phyloP scores from a whole-genome alignment of 441 rosid genomes.

The Omphalea diandra region DNA sequence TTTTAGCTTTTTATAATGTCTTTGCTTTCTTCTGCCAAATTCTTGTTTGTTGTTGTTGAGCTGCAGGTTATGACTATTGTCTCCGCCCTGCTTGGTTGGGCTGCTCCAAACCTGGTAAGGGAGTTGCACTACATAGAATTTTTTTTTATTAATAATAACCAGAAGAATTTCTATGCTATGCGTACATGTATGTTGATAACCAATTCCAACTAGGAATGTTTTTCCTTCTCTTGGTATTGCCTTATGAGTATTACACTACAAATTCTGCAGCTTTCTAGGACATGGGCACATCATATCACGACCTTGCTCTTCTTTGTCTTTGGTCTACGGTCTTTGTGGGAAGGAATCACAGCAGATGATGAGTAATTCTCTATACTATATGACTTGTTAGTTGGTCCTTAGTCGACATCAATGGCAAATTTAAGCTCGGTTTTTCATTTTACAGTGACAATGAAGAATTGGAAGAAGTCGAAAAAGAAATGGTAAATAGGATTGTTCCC shows the following conservation, averaged over 20 bases:
- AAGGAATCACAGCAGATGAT: constrained; percentile 24
- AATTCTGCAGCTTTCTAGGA: constrained; percentile 22
- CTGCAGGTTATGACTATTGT: constrained; percentile 20
- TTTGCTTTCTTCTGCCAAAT: not conserved
- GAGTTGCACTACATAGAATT: not conserved
- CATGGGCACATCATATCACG: constrained; percentile 27
- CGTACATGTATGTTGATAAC: not conserved
- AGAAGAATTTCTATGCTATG: not conserved
- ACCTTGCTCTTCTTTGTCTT: constrained; percentile 25
- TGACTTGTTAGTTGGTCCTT: not conserved
- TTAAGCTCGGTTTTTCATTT: not conserved
- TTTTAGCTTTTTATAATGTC: not conserved
- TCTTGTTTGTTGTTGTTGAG: not conserved
- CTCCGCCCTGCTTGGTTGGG: constrained; percentile 29
- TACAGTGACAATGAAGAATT: constrained; percentile 29
- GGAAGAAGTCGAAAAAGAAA: constrained; percentile 26
- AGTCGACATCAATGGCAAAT: not conserved
- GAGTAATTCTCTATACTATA: constrained; percentile 16
- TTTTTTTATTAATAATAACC: not conserved
- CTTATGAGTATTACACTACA: not conserved
- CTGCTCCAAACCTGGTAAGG: constrained; percentile 30
- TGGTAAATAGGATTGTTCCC: no score
- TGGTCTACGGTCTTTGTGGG: constrained; percentile 23
- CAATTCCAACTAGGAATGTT: not conserved
- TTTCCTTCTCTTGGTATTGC: not conserved